Evolutionary conservation across 2,329 filamentous ascomycete genomes (phyloP), one percentile per base, ranked within the genome.

Genomic region (Thielaviopsis cerberus): DNA sequence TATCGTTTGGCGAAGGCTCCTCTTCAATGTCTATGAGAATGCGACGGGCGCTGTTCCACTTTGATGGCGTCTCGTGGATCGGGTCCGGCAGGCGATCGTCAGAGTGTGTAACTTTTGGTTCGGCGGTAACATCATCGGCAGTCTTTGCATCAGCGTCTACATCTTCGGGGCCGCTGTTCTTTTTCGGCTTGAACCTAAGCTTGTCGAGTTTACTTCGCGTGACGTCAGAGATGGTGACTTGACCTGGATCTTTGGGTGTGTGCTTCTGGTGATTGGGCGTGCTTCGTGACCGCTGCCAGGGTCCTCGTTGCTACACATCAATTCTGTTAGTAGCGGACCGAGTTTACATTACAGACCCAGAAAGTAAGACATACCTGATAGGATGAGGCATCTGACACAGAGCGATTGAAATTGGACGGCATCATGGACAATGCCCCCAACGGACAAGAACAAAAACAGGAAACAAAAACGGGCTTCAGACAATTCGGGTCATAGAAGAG

Each of bases 181-280:
- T 61, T 25, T 62, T 66, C 15, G 73, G 71, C 55, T 73, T 71
- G 62, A 80, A 83, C 58, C 78, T 77, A 65, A 79, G 79, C 30
- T 70, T 69, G 60, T 75, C 77, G 30, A 84, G 72, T 64, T 83
- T 84, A 62, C 71, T 78, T 65, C 79, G 83, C 11, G 81, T 81
- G 8, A 72, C 72, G 30, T 78, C 73, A 45, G 81, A 83, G 13
- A 81, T 72, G 20, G 76, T 70, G 11, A 61, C 27, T 17, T 59
- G 53, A 24, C 53, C 53, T 25, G 51, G 27, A 7, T 55, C 37
- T 22, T 45, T 53, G 17, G 34, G 54, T 13, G 34, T 15, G 17
- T 34, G 17, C 17, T 57, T 34, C 22, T 57, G 56, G 17, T 25
- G 37, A 27, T 53, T 61, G 11, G 59, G 59, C 3, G 56, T 72